Evolutionary conservation across 345 rosid genomes (phyloP).

Genomic region (Hibiscus mutabilis): DNA sequence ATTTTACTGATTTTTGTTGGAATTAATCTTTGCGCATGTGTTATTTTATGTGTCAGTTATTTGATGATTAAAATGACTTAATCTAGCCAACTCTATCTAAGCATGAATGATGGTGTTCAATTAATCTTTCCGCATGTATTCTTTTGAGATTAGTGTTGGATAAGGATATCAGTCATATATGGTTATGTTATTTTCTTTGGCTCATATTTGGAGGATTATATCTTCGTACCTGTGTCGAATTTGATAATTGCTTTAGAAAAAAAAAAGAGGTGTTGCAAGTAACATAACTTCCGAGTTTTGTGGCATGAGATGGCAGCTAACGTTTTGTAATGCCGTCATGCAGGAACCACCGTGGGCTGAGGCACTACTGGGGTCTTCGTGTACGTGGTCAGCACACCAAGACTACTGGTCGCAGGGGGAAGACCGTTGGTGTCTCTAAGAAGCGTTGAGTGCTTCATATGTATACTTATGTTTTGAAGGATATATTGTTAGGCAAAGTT

Average conservation of each 20-base stretch:
- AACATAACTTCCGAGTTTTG: background rate
- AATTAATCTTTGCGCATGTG: background rate
- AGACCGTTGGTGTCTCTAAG: conserved; percentile 74
- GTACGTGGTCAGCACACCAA: conserved; percentile 98
- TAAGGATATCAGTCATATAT: no score
- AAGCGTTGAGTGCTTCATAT: conserved; percentile 30
- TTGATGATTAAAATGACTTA: background rate
- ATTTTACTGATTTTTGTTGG: background rate
- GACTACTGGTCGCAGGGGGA: conserved; percentile 88
- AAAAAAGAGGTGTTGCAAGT: background rate
- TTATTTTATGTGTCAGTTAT: background rate
- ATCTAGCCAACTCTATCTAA: background rate
- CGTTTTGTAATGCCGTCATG: background rate
- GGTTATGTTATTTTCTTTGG: no score
- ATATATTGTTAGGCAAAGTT: background rate
- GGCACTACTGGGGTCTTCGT: conserved; percentile 98
- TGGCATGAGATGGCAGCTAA: background rate
- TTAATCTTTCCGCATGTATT: no score
- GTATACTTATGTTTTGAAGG: background rate
- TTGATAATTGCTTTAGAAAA: no score
- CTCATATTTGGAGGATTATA: no score
- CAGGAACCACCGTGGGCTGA: conserved; percentile 92
- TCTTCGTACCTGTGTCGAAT: no score
- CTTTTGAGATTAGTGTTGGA: no score
- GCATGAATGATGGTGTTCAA: no score